Conservation (phyloP, 306 rosid species). For the Astragalus glycyphyllos region DNA sequence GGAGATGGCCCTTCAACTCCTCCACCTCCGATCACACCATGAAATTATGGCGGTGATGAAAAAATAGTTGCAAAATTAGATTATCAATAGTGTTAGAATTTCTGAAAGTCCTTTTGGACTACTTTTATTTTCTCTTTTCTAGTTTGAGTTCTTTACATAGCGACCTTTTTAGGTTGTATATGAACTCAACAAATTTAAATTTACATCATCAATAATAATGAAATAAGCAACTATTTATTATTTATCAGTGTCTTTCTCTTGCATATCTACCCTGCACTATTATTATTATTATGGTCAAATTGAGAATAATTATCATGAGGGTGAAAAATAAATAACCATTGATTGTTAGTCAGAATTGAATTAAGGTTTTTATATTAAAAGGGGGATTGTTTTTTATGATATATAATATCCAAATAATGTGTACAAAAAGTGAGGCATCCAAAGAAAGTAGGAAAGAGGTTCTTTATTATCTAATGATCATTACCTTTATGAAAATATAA, state of each 20-base stretch:
- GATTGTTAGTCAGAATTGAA: constrained; percentile 44
- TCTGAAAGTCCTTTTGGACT: not conserved
- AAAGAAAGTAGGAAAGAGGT: constrained; percentile 44
- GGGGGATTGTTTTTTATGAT: constrained; percentile 39
- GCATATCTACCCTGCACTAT: not conserved
- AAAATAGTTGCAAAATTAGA: constrained; percentile 41
- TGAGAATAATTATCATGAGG: constrained; percentile 17
- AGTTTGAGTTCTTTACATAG: not conserved
- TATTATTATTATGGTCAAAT: not conserved
- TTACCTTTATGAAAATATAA: constrained; percentile 46
- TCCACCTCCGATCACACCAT: constrained; percentile 46
- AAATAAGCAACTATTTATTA: constrained; percentile 28
- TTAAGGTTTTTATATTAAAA: constrained; percentile 33
- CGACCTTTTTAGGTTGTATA: not conserved
- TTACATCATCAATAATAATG: not conserved
- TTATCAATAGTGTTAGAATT: not conserved
- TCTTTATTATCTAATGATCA: constrained; percentile 51
- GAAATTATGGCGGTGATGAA: constrained; percentile 31
- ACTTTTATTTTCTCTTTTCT: not conserved
- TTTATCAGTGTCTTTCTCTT: not conserved
- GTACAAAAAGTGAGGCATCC: constrained; percentile 51
- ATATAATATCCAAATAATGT: constrained; percentile 30
- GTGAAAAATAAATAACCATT: not conserved
- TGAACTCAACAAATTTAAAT: constrained; percentile 21
- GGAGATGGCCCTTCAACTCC: constrained; percentile 4